Evolutionary conservation across 371 early-diverging fungal genomes (phyloP), one percentile per base, ranked within the genome.

Genomic region (Choanephora cucurbitarum): DNA sequence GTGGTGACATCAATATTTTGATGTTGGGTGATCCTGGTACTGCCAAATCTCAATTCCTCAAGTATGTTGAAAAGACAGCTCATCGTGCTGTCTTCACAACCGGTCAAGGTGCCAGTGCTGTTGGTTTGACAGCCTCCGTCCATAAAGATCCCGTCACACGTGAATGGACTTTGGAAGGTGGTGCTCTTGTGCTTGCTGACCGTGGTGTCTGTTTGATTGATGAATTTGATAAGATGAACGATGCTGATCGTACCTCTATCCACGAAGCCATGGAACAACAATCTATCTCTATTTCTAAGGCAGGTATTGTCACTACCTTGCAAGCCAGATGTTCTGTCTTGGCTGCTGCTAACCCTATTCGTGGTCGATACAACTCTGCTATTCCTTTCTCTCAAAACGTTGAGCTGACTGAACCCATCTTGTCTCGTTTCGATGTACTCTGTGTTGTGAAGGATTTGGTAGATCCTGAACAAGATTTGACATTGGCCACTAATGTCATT

Each of bases 241-340:
- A 99, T 57, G 18, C 56, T 33, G 62, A 62, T 52, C 80, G 64
- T 64, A 72, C 77, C 2, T 87, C 91, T 49, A 99, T 99, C 67
- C 99, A 99, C 85, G 99, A 99, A 80, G 99, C 98, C n/a, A 99
- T 99, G 99, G 99, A 99, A 77, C 99, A 99, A 72, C 99, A 99
- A 73, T 88, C 91, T 65, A 98, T 99, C 58, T 96, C 96, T 43
- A 92, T 99, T 37, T 94, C 96, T 49, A 99, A 99, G 72, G 99
- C 99, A 23, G 73, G 97, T 67, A 99, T 99, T 56, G 94, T 98
- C 44, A 93, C 99, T 1, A 89, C 95, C 1, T 80, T 99, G 21
- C 93, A 97, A 60, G 99, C 99, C 1, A 88, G 99, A 53, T 98
- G 98, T 69, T 84, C 96, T 1, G 89, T 99, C 37, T 83, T 99